A percentile compares a stretch with the other conserved stretches of the same genome.
Evolutionary conservation across 1,284 basidiomycete genomes (phyloP).

Genomic region (Trichosporon sp.): DNA sequence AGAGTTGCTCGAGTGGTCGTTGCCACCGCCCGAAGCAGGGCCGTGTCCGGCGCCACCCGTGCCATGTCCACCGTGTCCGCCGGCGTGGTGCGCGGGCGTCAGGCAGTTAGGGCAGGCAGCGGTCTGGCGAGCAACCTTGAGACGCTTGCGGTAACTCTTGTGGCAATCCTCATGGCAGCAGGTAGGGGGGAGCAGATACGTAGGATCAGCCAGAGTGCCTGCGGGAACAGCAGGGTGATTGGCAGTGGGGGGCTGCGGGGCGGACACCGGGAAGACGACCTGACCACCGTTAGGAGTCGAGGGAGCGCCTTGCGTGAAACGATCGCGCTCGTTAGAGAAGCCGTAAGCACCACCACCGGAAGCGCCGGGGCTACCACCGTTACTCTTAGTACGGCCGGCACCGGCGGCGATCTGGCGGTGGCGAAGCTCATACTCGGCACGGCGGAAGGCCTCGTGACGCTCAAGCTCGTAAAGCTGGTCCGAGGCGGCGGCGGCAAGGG

Average conservation of each 20-base stretch:
- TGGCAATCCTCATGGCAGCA: slow-evolving; percentile 61
- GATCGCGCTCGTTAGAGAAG: slow-evolving; percentile 51
- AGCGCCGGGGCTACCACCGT: slow-evolving; percentile 67
- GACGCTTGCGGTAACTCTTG: slow-evolving; percentile 58
- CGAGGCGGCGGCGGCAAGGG: slow-evolving; percentile 77
- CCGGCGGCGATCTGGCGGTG: slow-evolving; percentile 61
- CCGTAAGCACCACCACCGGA: slow-evolving; percentile 36
- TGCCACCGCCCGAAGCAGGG: slow-evolving; percentile 36
- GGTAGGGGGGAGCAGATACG: slow-evolving; percentile 57
- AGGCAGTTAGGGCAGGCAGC: slow-evolving; percentile 56
- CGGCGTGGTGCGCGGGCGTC: slow-evolving; percentile 36
- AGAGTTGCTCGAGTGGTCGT: slow-evolving; percentile 45
- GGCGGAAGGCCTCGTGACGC: slow-evolving; percentile 74
- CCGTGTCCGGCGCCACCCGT: slow-evolving; percentile 38
- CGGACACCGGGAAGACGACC: slow-evolving; percentile 55
- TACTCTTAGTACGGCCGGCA: slow-evolving; percentile 56
- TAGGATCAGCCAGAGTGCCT: slow-evolving; percentile 57
- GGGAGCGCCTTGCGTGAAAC: slow-evolving; percentile 45
- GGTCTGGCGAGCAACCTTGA: slow-evolving; percentile 57
- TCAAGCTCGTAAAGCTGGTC: slow-evolving; percentile 85
- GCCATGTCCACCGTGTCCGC: slow-evolving; percentile 33
- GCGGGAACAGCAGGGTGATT: slow-evolving; percentile 55
- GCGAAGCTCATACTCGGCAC: slow-evolving; percentile 80
- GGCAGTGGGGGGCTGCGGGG: slow-evolving; percentile 53
- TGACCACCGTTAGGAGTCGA: slow-evolving; percentile 45